These are phyloP conservation scores for Nothomitra cinnamomea DNA, from an alignment of 2,329 filamentous ascomycete genomes.

Conservation along the genomic window DNA sequence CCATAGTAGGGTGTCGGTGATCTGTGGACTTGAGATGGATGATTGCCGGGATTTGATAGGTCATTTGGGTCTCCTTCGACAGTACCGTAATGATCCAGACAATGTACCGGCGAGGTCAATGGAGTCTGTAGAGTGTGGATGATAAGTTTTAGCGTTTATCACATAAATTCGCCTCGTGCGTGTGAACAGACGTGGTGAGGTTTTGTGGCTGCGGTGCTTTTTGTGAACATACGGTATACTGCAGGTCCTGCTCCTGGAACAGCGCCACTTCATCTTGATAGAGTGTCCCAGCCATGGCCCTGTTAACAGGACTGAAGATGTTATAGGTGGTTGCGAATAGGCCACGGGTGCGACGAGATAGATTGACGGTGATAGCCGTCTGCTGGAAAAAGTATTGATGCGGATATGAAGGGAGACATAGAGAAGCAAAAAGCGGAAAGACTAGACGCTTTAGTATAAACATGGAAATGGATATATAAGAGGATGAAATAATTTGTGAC, in stretches of 20 bases:
- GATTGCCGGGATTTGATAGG: background rate
- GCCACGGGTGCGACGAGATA: background rate
- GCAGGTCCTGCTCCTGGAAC: background rate
- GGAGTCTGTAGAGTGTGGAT: background rate
- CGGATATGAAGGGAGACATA: background rate
- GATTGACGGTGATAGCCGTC: background rate
- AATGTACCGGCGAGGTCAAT: background rate
- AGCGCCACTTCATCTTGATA: background rate
- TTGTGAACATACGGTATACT: background rate
- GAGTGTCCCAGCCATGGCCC: conserved; percentile 4
- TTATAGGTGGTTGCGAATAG: background rate
- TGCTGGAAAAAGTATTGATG: background rate
- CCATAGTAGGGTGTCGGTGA: conserved; percentile 1
- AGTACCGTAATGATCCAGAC: background rate
- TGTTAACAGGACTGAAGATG: background rate
- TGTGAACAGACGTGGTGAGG: background rate
- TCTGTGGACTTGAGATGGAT: background rate
- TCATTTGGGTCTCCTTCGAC: background rate
- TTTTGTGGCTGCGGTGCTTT: background rate
- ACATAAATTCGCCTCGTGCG: background rate
- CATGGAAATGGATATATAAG: no score
- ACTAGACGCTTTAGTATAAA: no score
- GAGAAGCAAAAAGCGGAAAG: background rate
- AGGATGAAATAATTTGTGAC: no score
- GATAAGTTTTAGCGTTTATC: background rate